Evolutionary conservation across 106 monocot genomes (phyloP).

Genomic region (Platanthera guangdongensis): DNA sequence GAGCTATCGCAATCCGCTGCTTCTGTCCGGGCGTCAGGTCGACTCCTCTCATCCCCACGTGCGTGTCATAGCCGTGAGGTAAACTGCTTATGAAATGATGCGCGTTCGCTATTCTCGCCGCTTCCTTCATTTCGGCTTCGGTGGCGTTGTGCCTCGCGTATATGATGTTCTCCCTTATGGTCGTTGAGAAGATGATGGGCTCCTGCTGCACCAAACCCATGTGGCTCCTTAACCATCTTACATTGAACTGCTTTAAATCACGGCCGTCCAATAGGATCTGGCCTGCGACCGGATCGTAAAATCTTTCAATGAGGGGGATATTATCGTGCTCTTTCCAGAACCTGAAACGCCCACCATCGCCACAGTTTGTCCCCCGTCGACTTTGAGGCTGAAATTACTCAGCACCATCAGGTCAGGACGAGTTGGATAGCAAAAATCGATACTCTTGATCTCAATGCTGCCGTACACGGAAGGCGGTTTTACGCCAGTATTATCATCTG

Average conservation of each 20-base stretch:
- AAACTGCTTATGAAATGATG: slow-evolving; percentile 99
- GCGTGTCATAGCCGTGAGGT: slow-evolving; percentile 96
- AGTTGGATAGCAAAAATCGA: slow-evolving; percentile 85
- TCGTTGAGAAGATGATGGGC: slow-evolving; percentile 95
- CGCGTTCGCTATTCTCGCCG: slow-evolving; percentile 96
- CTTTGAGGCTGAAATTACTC: slow-evolving; percentile 90
- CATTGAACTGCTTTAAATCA: slow-evolving; percentile 76
- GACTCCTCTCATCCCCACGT: slow-evolving; percentile 94
- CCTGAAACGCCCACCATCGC: slow-evolving; percentile 97
- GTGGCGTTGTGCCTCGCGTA: slow-evolving; percentile 97
- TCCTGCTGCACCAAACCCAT: slow-evolving; percentile 97
- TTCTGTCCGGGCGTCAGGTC: slow-evolving; percentile 92
- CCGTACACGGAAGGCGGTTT: slow-evolving; percentile 93
- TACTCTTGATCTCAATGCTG: slow-evolving; percentile 76
- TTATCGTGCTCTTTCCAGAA: slow-evolving; percentile 98
- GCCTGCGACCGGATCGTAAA: slow-evolving; percentile 86
- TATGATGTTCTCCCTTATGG: slow-evolving; percentile 92
- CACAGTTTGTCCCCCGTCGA: slow-evolving; percentile 83
- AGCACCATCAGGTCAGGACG: slow-evolving; percentile 71
- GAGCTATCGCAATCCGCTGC: slow-evolving; percentile 92
- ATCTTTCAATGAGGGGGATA: slow-evolving; percentile 86
- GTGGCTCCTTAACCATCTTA: slow-evolving; percentile 90
- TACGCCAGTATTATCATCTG: slow-evolving; percentile 80
- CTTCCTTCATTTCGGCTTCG: slow-evolving; percentile 93
- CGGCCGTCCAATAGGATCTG: slow-evolving; percentile 84